A percentile compares a stretch with the other conserved stretches of the same genome.
These are phyloP conservation scores for Komagataella populi DNA, from an alignment of 805 yeast genomes.

Conservation along the genomic window DNA sequence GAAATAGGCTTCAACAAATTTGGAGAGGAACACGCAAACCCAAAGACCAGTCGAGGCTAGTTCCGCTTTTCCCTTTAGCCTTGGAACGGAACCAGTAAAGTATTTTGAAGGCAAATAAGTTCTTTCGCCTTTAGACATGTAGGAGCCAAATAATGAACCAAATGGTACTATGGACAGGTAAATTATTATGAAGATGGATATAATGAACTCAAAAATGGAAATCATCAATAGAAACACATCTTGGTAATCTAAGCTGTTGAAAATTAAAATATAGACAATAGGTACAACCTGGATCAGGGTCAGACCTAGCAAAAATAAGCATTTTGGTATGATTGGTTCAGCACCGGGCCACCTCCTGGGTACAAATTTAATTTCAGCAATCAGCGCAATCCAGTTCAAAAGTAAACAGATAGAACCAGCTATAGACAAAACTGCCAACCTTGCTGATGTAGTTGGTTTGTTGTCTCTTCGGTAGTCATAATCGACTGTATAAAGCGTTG, in stretches of 20 bases:
- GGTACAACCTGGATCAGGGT: constrained; percentile 25
- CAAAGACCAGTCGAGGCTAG: constrained; percentile 31
- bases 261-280: constrained; percentile 22
- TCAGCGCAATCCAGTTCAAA: constrained; percentile 24
- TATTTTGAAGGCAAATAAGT: constrained; percentile 12
- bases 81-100: constrained; percentile 30
- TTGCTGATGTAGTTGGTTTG: constrained; percentile 29
- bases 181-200: constrained; percentile 27
- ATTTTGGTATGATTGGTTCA: constrained; percentile 19
- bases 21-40: constrained; percentile 32
- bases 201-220: constrained; percentile 25
- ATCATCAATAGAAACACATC: constrained; percentile 21
- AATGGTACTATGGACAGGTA: constrained; percentile 29
- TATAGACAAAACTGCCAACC: constrained; percentile 27
- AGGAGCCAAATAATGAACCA: constrained; percentile 17
- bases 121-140: constrained; percentile 10
- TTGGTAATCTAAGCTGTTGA: constrained; percentile 21
- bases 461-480: constrained; percentile 26
- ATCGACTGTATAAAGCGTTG: constrained; percentile 30
- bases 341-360: constrained; percentile 37
- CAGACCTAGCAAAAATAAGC: constrained; percentile 17
- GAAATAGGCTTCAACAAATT: constrained; percentile 38
- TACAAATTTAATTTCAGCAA: constrained; percentile 28
- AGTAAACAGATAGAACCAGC: constrained; percentile 30
- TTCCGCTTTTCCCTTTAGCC: constrained; percentile 22